Percentiles rank a stretch among this genome's conserved stretches.
phyloP scores from a whole-genome alignment of 1,139 yeast species.

The Pichia sp. region DNA sequence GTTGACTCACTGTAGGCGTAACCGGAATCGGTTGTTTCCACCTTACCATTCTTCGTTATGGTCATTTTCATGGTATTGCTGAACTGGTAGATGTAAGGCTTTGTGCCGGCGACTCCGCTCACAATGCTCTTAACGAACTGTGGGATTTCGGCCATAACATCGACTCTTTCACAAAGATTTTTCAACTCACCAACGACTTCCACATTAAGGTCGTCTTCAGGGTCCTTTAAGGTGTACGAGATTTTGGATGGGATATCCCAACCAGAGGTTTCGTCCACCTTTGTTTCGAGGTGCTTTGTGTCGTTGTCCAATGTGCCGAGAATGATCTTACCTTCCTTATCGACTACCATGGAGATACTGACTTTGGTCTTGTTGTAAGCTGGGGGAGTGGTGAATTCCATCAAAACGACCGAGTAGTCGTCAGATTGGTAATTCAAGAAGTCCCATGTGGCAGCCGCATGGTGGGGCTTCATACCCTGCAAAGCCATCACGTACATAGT shows the following conservation, averaged over 20 bases:
- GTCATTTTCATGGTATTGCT: constrained; percentile 47
- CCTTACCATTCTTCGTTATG: constrained; percentile 34
- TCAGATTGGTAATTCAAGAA: constrained; percentile 85
- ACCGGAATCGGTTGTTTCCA: constrained; percentile 51
- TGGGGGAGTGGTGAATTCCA: constrained; percentile 94
- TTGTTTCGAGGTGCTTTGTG: constrained; percentile 56
- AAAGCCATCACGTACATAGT: constrained; percentile 92
- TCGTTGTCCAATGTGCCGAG: constrained; percentile 64
- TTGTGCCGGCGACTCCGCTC: constrained; percentile 91
- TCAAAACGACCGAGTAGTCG: constrained; percentile 67
- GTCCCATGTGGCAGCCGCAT: constrained; percentile 97
- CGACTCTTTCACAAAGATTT: constrained; percentile 78
- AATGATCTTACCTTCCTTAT: constrained; percentile 56
- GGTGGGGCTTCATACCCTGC: constrained; percentile 99
- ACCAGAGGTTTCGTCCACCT: constrained; percentile 74
- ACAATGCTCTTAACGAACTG: constrained; percentile 89
- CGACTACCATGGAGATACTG: constrained; percentile 68
- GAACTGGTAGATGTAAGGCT: constrained; percentile 91
- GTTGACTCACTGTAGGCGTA: constrained; percentile 80
- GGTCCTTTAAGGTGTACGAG: constrained; percentile 48
- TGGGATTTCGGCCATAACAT: constrained; percentile 97
- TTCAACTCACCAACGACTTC: constrained; percentile 51
- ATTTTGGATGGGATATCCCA: constrained; percentile 85
- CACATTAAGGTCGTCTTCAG: constrained; percentile 38
- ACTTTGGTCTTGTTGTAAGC: constrained; percentile 83